Evolutionary conservation across 2,329 filamentous ascomycete species (phyloP).

Genomic region (Sordariomycetes sp.): DNA sequence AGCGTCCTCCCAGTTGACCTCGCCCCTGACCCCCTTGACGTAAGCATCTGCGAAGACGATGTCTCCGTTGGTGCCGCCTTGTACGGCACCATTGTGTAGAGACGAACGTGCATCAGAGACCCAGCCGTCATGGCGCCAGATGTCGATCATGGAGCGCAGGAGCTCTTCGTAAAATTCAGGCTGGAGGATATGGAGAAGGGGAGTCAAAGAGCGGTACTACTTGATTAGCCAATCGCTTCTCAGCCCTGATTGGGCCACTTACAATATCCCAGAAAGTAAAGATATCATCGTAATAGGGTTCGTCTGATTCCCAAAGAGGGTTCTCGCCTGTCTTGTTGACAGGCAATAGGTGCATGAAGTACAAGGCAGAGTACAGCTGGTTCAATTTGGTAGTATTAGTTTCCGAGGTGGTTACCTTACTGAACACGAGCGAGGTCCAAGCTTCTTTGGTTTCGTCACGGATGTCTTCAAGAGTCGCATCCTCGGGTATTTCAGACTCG

Average conservation of each 20-base stretch:
- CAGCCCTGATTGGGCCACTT: conserved; percentile 62
- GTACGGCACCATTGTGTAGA: conserved; percentile 67
- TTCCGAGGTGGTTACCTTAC: conserved; percentile 56
- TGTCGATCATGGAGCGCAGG: conserved; percentile 63
- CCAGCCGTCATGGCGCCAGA: conserved; percentile 58
- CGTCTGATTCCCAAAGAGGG: conserved; percentile 57
- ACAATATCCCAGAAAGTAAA: conserved; percentile 69
- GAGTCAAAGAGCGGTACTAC: conserved; percentile 58
- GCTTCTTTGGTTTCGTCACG: conserved; percentile 48
- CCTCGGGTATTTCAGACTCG: conserved; percentile 56
- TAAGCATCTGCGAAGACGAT: conserved; percentile 62
- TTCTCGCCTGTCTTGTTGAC: conserved; percentile 73
- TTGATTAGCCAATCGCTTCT: conserved; percentile 57
- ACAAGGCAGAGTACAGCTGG: conserved; percentile 62
- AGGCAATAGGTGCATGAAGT: conserved; percentile 59
- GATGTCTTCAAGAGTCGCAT: conserved; percentile 33
- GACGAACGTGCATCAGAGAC: conserved; percentile 72
- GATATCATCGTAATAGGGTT: conserved; percentile 66
- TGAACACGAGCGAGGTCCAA: conserved; percentile 55
- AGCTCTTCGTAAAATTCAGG: conserved; percentile 55
- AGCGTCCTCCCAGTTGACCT: conserved; percentile 61
- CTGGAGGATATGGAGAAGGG: conserved; percentile 57
- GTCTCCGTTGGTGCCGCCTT: conserved; percentile 70
- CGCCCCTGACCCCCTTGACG: conserved; percentile 58
- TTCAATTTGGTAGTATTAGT: conserved; percentile 50